phyloP scores from a whole-genome alignment of 371 early-diverging fungal genomes.

The Entomophthora muscae region DNA sequence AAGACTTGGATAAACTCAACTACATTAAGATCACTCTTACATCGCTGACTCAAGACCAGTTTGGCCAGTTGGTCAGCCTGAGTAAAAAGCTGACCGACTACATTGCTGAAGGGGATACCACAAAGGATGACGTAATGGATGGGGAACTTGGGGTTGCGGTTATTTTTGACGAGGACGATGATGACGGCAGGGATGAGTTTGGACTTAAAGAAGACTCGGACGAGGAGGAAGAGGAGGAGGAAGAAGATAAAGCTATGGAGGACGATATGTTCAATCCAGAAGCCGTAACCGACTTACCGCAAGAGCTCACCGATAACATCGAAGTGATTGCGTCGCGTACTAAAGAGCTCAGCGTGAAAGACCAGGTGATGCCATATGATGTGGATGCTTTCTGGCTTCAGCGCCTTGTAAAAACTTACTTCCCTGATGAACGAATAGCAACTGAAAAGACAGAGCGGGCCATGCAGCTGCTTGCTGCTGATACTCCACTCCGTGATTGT shows the following conservation, averaged over 20 bases:
- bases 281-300: neutral
- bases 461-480: constrained; percentile 50
- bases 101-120: constrained; percentile 21
- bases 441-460: constrained; percentile 70
- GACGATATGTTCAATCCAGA: constrained; percentile 15
- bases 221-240: constrained; percentile 32
- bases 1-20: constrained; percentile 78
- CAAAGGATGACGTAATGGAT: constrained; percentile 31
- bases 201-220: constrained; percentile 19
- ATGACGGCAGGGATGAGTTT: constrained; percentile 18
- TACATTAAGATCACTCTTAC: constrained; percentile 54
- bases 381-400: constrained; percentile 97
- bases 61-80: constrained; percentile 72
- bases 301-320: constrained; percentile 17
- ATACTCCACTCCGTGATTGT: constrained; percentile 50
- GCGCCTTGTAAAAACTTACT: constrained; percentile 58
- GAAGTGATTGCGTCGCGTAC: constrained; percentile 14
- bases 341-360: constrained; percentile 9
- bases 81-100: constrained; percentile 91
- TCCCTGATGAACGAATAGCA: constrained; percentile 67
- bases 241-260: constrained; percentile 23
- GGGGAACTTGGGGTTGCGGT: constrained; percentile 59
- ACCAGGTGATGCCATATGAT: constrained; percentile 47
- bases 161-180: constrained; percentile 51
- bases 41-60: constrained; percentile 48